Conservation (phyloP, 306 rosid genomes). For the Cicer bijugum region DNA sequence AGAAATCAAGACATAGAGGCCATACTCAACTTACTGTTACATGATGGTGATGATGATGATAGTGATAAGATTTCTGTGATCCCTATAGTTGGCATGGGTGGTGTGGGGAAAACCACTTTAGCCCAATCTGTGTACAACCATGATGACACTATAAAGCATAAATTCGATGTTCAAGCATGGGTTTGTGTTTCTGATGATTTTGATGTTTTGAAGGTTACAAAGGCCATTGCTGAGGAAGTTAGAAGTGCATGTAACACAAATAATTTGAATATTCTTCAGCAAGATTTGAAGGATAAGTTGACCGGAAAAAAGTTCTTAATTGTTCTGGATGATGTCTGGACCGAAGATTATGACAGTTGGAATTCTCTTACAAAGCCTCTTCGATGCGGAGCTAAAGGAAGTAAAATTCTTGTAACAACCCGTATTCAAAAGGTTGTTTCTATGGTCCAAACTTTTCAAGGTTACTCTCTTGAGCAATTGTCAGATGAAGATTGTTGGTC, state of each 20-base stretch:
- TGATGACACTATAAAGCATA: background rate
- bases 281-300: background rate
- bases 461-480: background rate
- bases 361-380: slow-evolving; percentile 4
- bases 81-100: slow-evolving; percentile 27
- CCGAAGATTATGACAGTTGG: background rate
- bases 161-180: slow-evolving; percentile 12
- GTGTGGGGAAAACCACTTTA: background rate
- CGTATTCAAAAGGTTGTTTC: background rate
- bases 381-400: background rate
- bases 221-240: background rate
- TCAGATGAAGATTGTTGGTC: slow-evolving; percentile 13
- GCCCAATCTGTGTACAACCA: slow-evolving; percentile 2
- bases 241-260: background rate
- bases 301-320: background rate
- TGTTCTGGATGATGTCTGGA: slow-evolving; percentile 27
- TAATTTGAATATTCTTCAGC: background rate
- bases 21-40: slow-evolving; percentile 16
- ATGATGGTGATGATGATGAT: background rate
- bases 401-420: slow-evolving; percentile 24
- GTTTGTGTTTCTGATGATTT: slow-evolving; percentile 2
- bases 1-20: background rate
- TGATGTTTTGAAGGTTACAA: slow-evolving; percentile 5
- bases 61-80: background rate
- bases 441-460: background rate